Conservation (phyloP, 768 basidiomycete species). For the Psilocybe cyanescens region DNA sequence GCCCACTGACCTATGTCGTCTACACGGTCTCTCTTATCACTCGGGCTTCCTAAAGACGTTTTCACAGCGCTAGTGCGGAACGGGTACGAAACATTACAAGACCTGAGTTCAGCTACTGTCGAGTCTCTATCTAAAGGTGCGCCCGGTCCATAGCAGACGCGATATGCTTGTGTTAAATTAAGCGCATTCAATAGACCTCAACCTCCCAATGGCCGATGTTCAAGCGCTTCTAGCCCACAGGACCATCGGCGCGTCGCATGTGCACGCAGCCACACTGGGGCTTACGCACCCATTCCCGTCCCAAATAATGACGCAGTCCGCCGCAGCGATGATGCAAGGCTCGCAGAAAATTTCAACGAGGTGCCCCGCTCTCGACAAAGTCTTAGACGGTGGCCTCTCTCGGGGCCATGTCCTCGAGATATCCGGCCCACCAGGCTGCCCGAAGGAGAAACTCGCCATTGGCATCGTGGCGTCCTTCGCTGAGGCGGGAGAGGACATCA, state of each 20-base stretch:
- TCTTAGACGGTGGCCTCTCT: constrained; percentile 67
- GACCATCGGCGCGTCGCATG: no score
- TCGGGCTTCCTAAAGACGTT: constrained; percentile 48
- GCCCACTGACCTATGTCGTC: constrained; percentile 34
- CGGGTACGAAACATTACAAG: constrained; percentile 63
- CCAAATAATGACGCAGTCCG: constrained; percentile 56
- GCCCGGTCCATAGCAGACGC: not conserved
- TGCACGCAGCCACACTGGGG: not conserved
- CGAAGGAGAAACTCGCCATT: constrained; percentile 60
- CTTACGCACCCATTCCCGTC: not conserved
- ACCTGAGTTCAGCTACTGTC: constrained; percentile 46
- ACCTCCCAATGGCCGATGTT: not conserved
- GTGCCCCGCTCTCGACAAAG: constrained; percentile 54
- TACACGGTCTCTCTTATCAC: constrained; percentile 47
- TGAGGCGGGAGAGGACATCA: constrained; percentile 49
- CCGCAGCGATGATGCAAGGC: constrained; percentile 41
- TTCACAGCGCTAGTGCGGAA: constrained; percentile 50
- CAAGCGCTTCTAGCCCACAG: not conserved
- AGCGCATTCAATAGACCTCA: not conserved
- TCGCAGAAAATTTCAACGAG: constrained; percentile 40
- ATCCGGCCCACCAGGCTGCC: constrained; percentile 75
- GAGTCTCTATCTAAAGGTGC: constrained; percentile 57
- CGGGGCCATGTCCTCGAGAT: constrained; percentile 71
- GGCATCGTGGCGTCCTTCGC: constrained; percentile 54
- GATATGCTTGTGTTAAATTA: no score